Evolutionary conservation across 2,329 filamentous ascomycete genomes (phyloP).

Genomic region (Fusarium cyanostomum): DNA sequence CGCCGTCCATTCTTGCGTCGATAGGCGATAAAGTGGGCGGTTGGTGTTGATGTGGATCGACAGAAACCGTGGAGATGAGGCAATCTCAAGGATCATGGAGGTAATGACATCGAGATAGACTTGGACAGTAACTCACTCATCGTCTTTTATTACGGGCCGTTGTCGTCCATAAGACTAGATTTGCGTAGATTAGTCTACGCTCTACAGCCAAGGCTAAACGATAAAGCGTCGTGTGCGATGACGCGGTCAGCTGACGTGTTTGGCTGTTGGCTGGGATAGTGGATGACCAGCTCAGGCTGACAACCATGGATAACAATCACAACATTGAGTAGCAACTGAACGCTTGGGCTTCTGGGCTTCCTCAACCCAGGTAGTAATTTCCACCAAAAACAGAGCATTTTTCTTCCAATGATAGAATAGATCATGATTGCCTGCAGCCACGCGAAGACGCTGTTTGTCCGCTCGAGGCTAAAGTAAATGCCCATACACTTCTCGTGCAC

Average conservation of each 20-base stretch:
- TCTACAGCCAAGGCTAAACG: constrained; percentile 24
- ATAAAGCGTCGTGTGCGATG: constrained; percentile 24
- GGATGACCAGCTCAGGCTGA: not conserved
- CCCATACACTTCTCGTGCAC: not conserved
- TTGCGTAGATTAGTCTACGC: not conserved
- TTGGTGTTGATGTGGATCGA: not conserved
- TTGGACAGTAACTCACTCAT: no score
- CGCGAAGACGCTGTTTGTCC: not conserved
- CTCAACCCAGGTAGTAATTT: no score
- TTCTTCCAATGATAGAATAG: no score
- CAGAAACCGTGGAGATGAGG: constrained; percentile 8
- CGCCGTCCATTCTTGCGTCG: constrained; percentile 43
- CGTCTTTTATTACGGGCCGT: not conserved
- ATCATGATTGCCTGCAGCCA: not conserved
- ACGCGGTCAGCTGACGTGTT: constrained; percentile 27
- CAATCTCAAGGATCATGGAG: no score
- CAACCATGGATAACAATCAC: no score
- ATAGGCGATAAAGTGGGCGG: not conserved
- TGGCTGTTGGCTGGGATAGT: not conserved
- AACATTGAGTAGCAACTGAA: no score
- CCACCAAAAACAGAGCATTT: no score
- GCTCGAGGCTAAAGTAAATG: no score
- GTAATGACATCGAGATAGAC: no score
- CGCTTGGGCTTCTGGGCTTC: no score
- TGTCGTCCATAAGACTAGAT: constrained; percentile 22